These are phyloP conservation scores for Alternaria gaisen DNA, from an alignment of 2,329 filamentous ascomycete genomes.

Conservation along the genomic window DNA sequence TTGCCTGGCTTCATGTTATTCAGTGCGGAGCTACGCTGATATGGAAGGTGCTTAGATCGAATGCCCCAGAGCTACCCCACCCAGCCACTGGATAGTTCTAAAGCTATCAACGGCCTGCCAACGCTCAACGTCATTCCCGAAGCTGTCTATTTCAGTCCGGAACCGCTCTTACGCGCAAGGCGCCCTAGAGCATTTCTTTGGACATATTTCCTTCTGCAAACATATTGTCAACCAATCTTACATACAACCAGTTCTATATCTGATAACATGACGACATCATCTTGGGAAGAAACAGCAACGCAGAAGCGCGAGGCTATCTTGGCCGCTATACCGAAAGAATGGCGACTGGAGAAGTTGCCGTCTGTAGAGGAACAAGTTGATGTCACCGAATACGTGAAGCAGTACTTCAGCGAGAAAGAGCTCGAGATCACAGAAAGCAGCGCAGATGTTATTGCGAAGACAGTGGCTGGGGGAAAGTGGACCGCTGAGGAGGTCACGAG, in stretches of 20 bases:
- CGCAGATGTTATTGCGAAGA: constrained; percentile 64
- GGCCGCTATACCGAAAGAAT: constrained; percentile 64
- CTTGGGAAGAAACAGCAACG: constrained; percentile 61
- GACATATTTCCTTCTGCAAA: neutral
- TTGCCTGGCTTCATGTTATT: neutral
- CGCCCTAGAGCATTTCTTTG: neutral
- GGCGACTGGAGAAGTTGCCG: constrained; percentile 62
- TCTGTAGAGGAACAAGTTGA: constrained; percentile 61
- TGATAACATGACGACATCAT: constrained; percentile 28
- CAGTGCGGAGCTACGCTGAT: neutral
- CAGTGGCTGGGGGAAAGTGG: constrained; percentile 64
- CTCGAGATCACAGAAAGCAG: constrained; percentile 69
- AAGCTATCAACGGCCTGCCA: constrained; percentile 6
- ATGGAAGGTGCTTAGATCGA: constrained; percentile 5
- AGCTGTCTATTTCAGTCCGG: neutral
- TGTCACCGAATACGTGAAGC: constrained; percentile 60
- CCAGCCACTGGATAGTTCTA: neutral
- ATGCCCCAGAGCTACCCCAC: constrained; percentile 9
- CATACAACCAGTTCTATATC: neutral
- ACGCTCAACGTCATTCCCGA: neutral
- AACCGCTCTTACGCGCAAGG: neutral
- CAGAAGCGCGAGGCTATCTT: constrained; percentile 65
- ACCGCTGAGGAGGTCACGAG: constrained; percentile 64
- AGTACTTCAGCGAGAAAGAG: constrained; percentile 63
- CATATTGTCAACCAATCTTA: neutral